phyloP scores from a whole-genome alignment of 345 rosid species.

The Stellera chamaejasme region DNA sequence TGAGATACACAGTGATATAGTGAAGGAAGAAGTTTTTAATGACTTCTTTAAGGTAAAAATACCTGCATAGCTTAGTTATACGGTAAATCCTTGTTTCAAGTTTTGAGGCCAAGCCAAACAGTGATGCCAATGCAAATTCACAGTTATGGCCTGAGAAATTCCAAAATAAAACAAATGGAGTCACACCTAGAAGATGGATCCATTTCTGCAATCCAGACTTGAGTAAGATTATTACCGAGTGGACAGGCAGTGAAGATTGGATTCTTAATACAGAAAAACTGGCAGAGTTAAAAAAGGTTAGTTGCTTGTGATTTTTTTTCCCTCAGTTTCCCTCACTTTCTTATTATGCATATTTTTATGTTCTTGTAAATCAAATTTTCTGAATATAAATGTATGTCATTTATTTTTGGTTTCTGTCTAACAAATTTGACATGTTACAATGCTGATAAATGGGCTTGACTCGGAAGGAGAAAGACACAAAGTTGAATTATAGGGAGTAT shows the following conservation, averaged over 20 bases:
- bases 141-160: slow-evolving; percentile 74
- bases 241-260: slow-evolving; percentile 77
- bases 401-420: no score
- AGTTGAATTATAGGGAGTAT: no score
- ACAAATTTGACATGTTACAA: no score
- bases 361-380: no score
- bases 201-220: slow-evolving; percentile 61
- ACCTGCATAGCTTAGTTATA: slow-evolving; percentile 2
- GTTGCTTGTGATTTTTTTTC: slow-evolving; percentile 1
- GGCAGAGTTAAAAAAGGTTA: slow-evolving; percentile 47
- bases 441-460: no score
- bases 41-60: slow-evolving; percentile 48
- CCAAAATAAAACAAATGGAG: slow-evolving; percentile 80
- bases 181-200: slow-evolving; percentile 80
- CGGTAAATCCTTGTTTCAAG: no score
- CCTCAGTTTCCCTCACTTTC: neutral
- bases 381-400: no score
- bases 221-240: slow-evolving; percentile 53
- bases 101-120: no score
- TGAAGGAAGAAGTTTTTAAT: slow-evolving; percentile 58
- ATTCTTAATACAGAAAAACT: slow-evolving; percentile 55
- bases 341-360: no score
- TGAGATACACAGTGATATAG: slow-evolving; percentile 73
- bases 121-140: no score
- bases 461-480: no score